Base-by-base conservation (phyloP, 1,284 basidiomycete genomes). In the Ceratobasidium sp. region DNA sequence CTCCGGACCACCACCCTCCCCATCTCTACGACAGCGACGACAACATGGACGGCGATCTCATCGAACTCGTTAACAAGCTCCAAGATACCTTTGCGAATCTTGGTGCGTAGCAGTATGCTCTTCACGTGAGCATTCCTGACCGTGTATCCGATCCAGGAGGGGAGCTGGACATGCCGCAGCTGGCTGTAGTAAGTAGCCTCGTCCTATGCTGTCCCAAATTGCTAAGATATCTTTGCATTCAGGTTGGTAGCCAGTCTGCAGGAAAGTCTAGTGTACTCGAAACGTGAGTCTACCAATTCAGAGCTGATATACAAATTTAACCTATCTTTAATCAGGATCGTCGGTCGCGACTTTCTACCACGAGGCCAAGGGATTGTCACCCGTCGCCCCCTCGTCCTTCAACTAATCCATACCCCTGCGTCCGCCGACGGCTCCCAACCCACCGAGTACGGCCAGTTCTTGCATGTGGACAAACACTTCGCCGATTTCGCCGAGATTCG, bases 331-430 rank as follows among this genome's bases (percentile, higher is more conserved):
- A 59, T 29, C 31, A 96, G 93, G 61, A 97, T 98, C 79, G 96
- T 98, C 76, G 96, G 95, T 64, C 88, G 91, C 77, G 97, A 98
- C 84, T 99, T 99, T 81, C 89, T 99, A 62, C 97, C 97, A 24
- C 91, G 97, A 63, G 94, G 94, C 19, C 88, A 89, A 80, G 96
- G 96, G 66, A 99, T 99, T 78, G 96, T 99, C 65, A 99, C 97
- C 31, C 90, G 97, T 73, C 88, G 97, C 77, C 97, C 97, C 1
- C 91, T 99, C 74, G 90, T 98, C 46, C 90, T 98, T 19, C 97
- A 98, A 82, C 91, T 98, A 80, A 93, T 98, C 76, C 95, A 99
- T 84, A 94, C 92, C 3, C 89, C 92, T 39, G 80, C 85, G 46
- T 85, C 87, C 24, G 82, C 85, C 74, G 59, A 61, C 22, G 37